Evolutionary conservation across 768 basidiomycete species (phyloP), one percentile per base, ranked within the genome.

Genomic region (Mycena polygramma): DNA sequence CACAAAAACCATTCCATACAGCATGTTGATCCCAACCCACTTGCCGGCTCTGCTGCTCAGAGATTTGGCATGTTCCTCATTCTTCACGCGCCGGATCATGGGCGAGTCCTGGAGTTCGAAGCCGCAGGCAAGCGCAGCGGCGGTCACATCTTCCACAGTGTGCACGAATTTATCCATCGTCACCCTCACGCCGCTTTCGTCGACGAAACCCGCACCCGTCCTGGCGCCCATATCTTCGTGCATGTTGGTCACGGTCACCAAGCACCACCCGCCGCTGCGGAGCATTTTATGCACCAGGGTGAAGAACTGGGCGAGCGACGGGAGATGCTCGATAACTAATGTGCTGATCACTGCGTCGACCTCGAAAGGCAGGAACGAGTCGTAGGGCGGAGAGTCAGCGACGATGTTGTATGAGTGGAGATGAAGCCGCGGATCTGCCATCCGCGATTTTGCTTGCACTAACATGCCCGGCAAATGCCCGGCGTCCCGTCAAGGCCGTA

Each of bases 171-270:
- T 71, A 14, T 71, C 69, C 63, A 58, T 71, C 37, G 49, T 61
- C n/a, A 58, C 59, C 58, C 63, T 41, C 22, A 60, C 54, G 11
- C 69, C 69, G 36, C 39, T 24, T 20, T 61, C 64, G 49, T 66
- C 45, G 22, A 66, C 24, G 41, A 71, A 71, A 11, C 60, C 60
- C 0, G 69, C 69, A 5, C 69, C 69, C 5, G 60, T 63, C 26
- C 17, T 8, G 0, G 14, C 24, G 8, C 69, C 69, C 64, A 71
- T 53, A 17, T 60, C 53, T 17, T 65, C 63, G 24, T 71, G 69
- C 69, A 71, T 71, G 39, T 71, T 71, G n/a, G 69, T 71, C 22
- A 71, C 63, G n/a, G 69, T 71, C 22, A 71, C 63, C 45, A 71
- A 45, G 26, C 62, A 15, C 64, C 69, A 71, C 3, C 63, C 63